Evolutionary conservation across 164 flowering plant species (phyloP), one percentile per base, ranked within the genome.

Genomic region (Piper betle): DNA sequence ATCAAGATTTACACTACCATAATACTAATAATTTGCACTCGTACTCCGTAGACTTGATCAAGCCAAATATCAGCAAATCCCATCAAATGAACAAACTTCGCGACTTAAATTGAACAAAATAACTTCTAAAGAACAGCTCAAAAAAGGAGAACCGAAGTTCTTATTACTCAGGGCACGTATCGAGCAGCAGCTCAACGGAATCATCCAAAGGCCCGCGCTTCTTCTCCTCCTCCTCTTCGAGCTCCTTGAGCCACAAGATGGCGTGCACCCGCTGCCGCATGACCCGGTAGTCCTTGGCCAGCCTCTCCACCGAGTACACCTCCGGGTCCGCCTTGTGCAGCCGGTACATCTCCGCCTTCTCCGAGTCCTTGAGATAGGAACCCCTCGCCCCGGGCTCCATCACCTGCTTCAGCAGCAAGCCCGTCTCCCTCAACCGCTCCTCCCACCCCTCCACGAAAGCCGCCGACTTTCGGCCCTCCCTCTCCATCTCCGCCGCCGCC

Each of bases 241-340:
- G 62, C 73, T 92, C 87, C 75, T 87, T 89, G 50, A 92, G 75
- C 92, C 92, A 92, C 61, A 92, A 78, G 73, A 92, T 89, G 12
- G 96, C 95, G 58, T 87, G 95, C 52, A 92, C 98, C 64, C 98
- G 74, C 73, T 92, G 98, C 72, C 96, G 73, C 96, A 92, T 82
- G 16, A 92, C 82, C 72, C 88, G 74, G 62, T 84, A 92, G 64
- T 92, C 96, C 68, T 84, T 85, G 0, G 98, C 98, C 63, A 92
- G 72, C 69, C 61, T 83, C 79, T 92, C 98, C 13, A 89, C 81
- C 0, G 87, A 85, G 66, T 92, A 84, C 39, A 78, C 77, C 73
- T 87, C 88, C 17, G 96, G 95, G 69, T 92, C 77, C 71, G 79
- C 80, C 77, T 87, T 92, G 68, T 85, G 91, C 74, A 82, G 62